phyloP scores from a whole-genome alignment of 441 rosid species.

The Oxalis stricta region DNA sequence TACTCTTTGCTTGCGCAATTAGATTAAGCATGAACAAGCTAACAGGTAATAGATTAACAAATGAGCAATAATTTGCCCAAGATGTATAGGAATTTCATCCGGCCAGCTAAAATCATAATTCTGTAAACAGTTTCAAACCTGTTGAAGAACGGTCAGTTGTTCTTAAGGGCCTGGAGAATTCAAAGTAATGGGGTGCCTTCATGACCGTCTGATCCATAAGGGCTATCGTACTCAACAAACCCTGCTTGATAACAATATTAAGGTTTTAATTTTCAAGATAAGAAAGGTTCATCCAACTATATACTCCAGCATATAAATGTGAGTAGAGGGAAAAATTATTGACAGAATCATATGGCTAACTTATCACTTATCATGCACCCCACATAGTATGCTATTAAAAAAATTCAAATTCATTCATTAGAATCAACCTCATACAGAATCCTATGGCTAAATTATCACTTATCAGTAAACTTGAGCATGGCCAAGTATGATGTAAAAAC shows the following conservation, averaged over 20 bases:
- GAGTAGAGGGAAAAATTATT: not conserved
- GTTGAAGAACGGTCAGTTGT: conserved; percentile 82
- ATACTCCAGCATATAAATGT: not conserved
- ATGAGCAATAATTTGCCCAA: too few relatives aligned
- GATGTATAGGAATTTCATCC: not conserved
- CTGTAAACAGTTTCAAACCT: conserved; percentile 36
- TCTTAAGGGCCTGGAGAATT: conserved; percentile 83
- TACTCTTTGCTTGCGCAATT: too few relatives aligned
- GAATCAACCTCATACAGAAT: too few relatives aligned
- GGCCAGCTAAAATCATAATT: conserved; percentile 1
- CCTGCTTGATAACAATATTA: conserved; percentile 24
- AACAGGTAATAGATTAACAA: too few relatives aligned
- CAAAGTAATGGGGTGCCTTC: conserved; percentile 78
- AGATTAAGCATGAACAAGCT: too few relatives aligned
- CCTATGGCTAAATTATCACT: too few relatives aligned
- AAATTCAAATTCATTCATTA: too few relatives aligned
- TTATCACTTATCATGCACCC: too few relatives aligned
- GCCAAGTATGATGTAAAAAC: too few relatives aligned
- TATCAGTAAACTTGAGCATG: too few relatives aligned
- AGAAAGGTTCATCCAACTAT: not conserved
- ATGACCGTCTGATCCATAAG: conserved; percentile 48
- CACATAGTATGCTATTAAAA: too few relatives aligned
- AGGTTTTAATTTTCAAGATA: not conserved
- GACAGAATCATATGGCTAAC: too few relatives aligned
- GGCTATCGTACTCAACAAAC: conserved; percentile 79